Evolutionary conservation across 176 grass and related monocot species (phyloP).

Genomic region (Bonia amplexicaulis): DNA sequence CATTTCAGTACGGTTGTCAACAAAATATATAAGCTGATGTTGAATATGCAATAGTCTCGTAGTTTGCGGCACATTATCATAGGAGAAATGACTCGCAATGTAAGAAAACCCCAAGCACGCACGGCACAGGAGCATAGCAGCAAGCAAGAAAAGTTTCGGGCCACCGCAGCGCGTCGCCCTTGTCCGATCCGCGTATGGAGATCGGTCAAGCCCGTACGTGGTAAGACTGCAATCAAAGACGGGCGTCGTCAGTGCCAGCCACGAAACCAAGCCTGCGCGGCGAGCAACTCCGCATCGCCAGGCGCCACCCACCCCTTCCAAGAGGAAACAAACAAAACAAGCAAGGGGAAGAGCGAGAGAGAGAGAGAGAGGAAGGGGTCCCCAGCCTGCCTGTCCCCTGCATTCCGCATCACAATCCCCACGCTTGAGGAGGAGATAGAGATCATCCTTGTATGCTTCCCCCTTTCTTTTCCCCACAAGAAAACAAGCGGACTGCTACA

Average conservation of each 20-base stretch:
- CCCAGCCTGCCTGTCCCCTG: not conserved
- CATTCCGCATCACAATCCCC: not conserved
- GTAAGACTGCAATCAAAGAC: constrained; percentile 24
- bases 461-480: not conserved
- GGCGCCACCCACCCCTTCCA: not conserved
- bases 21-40: not conserved
- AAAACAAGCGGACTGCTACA: constrained; percentile 15
- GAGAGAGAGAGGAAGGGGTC: too few species aligned
- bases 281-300: not conserved
- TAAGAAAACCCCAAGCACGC: not conserved
- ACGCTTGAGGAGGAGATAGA: not conserved
- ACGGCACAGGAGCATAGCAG: not conserved
- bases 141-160: too few species aligned
- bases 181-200: constrained; percentile 12
- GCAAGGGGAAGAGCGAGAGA: too few species aligned
- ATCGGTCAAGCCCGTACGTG: constrained; percentile 41
- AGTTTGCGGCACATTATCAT: not conserved
- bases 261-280: not conserved
- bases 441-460: not conserved
- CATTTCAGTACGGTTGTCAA: not conserved
- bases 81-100: not conserved
- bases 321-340: constrained; percentile 13
- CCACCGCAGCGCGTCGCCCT: not conserved
- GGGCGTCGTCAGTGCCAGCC: constrained; percentile 29
- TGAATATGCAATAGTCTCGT: not conserved